Base-by-base conservation (phyloP, 2,329 filamentous ascomycete species). In the Cercospora janseana region DNA sequence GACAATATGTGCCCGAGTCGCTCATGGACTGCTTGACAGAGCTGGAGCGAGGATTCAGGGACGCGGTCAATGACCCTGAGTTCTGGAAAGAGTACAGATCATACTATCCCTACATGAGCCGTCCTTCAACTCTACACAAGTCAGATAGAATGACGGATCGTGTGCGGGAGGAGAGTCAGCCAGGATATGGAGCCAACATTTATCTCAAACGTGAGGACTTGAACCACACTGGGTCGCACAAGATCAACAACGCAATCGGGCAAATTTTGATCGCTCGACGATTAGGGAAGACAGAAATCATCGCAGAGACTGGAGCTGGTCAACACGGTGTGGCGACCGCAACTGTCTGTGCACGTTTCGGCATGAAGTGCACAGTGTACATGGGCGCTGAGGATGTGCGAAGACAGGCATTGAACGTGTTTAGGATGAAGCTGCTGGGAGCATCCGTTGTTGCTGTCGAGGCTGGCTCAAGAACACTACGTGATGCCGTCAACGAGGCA, bases 351-450 rank as follows among this genome's bases (percentile, higher is more conserved):
- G 93, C 93, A 66, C 95, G 96, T 74, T 97, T 98, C 65, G 90
- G 89, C 66, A 92, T 98, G 91, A 86, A 92, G 69, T 98, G 93
- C 69, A 95, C 90, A 23, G 87, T 98, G 48, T 98, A 91, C 74
- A 98, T 98, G 93, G 93, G 93, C 63, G 90, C 91, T 38, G 93
- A 98, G 74, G 93, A 98, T 66, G 93, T 97, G 45, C 86, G 93
- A 51, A 85, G 93, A 61, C 93, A 98, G 71, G 92, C 93, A 2
- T 79, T 98, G 51, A 98, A 98, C 71, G 93, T 98, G 29, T 98
- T 98, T 82, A 87, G 93, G 35, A 98, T 98, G 81, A 93, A 94
- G 71, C 80, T 98, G 8, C 85, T 98, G 4, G 93, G 93, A 52
- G 93, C 93, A 42, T 86, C 87, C 61, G 93, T 98, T 32, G 81